Percentiles rank a stretch among this genome's conserved stretches.
phyloP scores from a whole-genome alignment of 1,139 yeast genomes.

The Protomyces lactucae-debilis region DNA sequence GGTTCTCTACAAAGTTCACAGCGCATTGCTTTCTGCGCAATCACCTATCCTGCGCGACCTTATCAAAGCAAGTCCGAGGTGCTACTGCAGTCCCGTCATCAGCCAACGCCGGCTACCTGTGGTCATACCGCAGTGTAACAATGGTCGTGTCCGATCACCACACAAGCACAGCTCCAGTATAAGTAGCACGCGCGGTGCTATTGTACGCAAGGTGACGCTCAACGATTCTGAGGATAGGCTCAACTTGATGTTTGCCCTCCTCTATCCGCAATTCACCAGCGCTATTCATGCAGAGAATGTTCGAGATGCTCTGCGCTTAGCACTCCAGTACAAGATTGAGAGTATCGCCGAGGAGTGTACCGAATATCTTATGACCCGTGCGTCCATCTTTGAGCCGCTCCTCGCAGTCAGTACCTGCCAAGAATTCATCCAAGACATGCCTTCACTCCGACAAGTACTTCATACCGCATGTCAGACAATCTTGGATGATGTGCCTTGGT shows the following conservation, averaged over 20 bases:
- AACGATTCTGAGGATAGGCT: background rate
- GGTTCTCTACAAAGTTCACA: background rate
- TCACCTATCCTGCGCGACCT: background rate
- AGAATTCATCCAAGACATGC: background rate
- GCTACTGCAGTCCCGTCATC: background rate
- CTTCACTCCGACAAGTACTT: background rate
- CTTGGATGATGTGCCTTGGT: background rate
- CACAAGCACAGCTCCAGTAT: background rate
- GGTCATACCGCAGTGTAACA: background rate
- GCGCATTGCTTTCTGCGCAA: background rate
- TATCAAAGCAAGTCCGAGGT: background rate
- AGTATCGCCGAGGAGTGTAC: background rate
- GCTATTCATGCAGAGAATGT: background rate
- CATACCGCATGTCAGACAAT: background rate
- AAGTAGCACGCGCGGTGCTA: background rate
- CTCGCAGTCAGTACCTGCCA: background rate
- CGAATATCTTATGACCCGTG: background rate
- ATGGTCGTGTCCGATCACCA: background rate
- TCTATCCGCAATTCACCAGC: background rate
- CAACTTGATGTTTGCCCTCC: background rate
- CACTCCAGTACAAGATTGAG: background rate
- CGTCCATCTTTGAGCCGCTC: background rate
- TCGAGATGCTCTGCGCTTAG: background rate
- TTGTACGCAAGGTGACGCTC: background rate
- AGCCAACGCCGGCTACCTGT: background rate